Evolutionary conservation across 805 yeast genomes (phyloP).

Genomic region (Candida nanaspora): DNA sequence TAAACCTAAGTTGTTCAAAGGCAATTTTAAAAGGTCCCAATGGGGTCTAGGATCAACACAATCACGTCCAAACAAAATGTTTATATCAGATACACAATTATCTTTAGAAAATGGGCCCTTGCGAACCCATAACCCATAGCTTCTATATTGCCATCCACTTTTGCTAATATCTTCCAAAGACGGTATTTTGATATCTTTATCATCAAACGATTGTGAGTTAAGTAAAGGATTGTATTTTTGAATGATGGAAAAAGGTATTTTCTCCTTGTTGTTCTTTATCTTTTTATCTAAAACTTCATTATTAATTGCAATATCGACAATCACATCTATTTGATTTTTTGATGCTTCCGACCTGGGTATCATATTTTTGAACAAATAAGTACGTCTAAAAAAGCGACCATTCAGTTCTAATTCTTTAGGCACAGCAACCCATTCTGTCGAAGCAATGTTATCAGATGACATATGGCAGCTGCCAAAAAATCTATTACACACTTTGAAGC

Average conservation of each 20-base stretch:
- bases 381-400: constrained; percentile 5
- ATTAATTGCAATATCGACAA: constrained; percentile 9
- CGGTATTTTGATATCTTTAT: constrained; percentile 6
- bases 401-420: constrained; percentile 16
- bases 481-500: background rate
- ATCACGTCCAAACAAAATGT: constrained; percentile 64
- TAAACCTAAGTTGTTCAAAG: constrained; percentile 8
- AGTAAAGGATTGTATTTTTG: constrained; percentile 2
- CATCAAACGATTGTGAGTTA: background rate
- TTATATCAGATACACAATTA: constrained; percentile 47
- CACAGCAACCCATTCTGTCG: constrained; percentile 9
- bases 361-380: constrained; percentile 10
- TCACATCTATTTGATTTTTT: background rate
- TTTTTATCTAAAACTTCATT: constrained; percentile 7
- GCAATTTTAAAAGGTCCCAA: constrained; percentile 40
- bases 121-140: constrained; percentile 55
- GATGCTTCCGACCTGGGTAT: constrained; percentile 5
- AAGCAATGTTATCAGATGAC: background rate
- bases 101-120: constrained; percentile 32
- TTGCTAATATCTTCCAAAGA: constrained; percentile 23
- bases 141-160: constrained; percentile 39
- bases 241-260: constrained; percentile 5
- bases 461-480: background rate
- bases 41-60: constrained; percentile 71
- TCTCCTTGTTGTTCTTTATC: constrained; percentile 1